phyloP scores from a whole-genome alignment of 352 stramenopile species.

The Phytophthora syringae region DNA sequence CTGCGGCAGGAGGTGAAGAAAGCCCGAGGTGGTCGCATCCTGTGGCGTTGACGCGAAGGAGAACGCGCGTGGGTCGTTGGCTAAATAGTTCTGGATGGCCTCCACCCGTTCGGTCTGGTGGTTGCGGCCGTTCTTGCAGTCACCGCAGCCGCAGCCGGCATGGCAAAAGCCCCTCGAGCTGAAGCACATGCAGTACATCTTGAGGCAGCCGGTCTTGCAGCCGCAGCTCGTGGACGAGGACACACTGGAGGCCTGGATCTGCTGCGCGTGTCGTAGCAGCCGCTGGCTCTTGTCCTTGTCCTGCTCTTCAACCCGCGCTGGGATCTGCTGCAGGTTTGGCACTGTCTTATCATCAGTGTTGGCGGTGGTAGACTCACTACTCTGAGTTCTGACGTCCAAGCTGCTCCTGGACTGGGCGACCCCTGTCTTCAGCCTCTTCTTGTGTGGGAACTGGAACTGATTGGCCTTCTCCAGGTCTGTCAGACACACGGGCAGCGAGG shows the following conservation, averaged over 20 bases:
- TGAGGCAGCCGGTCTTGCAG: constrained; percentile 87
- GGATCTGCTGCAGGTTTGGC: constrained; percentile 24
- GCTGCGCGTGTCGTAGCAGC: constrained; percentile 61
- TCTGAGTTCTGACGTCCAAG: constrained; percentile 16
- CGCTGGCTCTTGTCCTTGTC: constrained; percentile 55
- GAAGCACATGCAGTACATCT: constrained; percentile 90
- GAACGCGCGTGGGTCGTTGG: constrained; percentile 80
- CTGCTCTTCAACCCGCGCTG: constrained; percentile 28
- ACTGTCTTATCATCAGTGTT: constrained; percentile 7
- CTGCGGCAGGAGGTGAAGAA: constrained; percentile 75
- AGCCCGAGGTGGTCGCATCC: constrained; percentile 42
- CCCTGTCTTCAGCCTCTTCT: constrained; percentile 34
- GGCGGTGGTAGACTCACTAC: background rate
- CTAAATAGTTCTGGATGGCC: constrained; percentile 79
- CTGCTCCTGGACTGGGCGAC: constrained; percentile 18
- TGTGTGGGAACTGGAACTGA: constrained; percentile 35
- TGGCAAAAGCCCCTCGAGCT: constrained; percentile 85
- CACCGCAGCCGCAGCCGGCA: constrained; percentile 64
- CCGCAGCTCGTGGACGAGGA: constrained; percentile 77
- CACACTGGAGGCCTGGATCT: constrained; percentile 79
- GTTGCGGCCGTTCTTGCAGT: constrained; percentile 74
- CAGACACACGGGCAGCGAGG: constrained; percentile 46
- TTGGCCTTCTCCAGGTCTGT: constrained; percentile 51
- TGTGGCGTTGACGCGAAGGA: constrained; percentile 56
- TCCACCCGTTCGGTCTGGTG: constrained; percentile 71